These are phyloP conservation scores for Aspergillus pseudoterreus DNA, from an alignment of 2,329 filamentous ascomycete species.

Conservation along the genomic window DNA sequence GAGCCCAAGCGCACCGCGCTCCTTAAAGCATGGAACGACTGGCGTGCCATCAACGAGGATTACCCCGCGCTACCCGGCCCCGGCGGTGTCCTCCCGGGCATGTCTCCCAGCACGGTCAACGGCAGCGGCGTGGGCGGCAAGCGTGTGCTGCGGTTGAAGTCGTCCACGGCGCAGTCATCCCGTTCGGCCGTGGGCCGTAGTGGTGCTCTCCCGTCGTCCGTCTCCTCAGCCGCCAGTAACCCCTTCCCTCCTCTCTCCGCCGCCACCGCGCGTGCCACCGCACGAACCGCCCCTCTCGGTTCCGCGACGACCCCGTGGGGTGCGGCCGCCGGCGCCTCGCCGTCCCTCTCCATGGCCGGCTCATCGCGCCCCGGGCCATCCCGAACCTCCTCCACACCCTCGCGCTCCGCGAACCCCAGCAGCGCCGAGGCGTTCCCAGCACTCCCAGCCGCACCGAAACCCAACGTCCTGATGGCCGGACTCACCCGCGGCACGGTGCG, in stretches of 20 bases:
- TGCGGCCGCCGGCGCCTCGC: conserved; percentile 18
- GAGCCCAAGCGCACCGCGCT: conserved; percentile 68
- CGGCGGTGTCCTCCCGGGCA: conserved; percentile 61
- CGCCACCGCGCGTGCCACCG: conserved; percentile 11
- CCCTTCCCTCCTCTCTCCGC: conserved; percentile 14
- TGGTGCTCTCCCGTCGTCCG: conserved; percentile 44
- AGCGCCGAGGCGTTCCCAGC: conserved; percentile 71
- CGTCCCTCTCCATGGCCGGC: conserved; percentile 18
- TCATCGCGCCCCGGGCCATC: conserved; percentile 22
- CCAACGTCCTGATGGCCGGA: conserved; percentile 52
- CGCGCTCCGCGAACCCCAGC: conserved; percentile 20
- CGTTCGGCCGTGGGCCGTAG: conserved; percentile 60
- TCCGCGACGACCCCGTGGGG: conserved; percentile 23
- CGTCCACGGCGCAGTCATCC: conserved; percentile 64
- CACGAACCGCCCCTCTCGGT: not conserved
- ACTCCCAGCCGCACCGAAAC: conserved; percentile 72
- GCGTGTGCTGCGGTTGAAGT: conserved; percentile 64
- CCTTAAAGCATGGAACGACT: conserved; percentile 86
- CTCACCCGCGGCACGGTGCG: conserved; percentile 45
- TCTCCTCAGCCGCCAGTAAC: conserved; percentile 27
- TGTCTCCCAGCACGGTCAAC: conserved; percentile 41
- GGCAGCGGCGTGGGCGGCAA: conserved; percentile 59
- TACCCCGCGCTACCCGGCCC: conserved; percentile 83
- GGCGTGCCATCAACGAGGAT: conserved; percentile 93
- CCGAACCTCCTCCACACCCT: conserved; percentile 18